Base-by-base conservation (phyloP, 768 basidiomycete genomes). In the Porphyrellus cyaneotinctus region DNA sequence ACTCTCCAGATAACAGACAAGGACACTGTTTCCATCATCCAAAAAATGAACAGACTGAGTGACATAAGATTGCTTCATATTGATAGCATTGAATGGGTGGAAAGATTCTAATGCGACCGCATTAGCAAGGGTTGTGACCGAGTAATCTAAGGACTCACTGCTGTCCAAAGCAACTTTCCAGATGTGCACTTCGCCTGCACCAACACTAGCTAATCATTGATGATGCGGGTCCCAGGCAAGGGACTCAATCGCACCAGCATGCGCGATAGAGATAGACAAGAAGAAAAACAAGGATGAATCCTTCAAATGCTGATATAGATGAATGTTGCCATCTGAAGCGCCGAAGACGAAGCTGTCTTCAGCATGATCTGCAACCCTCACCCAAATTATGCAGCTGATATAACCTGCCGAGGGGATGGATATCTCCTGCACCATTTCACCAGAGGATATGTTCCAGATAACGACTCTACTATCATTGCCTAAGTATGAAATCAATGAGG, bases 1-100 rank as follows among this genome's bases (percentile, higher is more conserved):
- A 26, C 54, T 55, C 33, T 55, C 32, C 1, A 55, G 33, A 18
- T 51, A 55, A 26, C 13, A 51, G 4, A 55, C 54, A 2, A 55
- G 24, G 1, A 56, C 9, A 9, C 45, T 56, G 2, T 13, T 22
- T 1, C 45, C 49, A 30, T 24, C 8, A 15, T 55, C 44, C 4
- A 1, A 32, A 7, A 55, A 51, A 42, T 55, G 49, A 9, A 51
- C 41, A 6, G 28, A 31, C 10, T 10, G 13, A 9, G 28, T 30
- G 6, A 56, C 22, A 22, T 56, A 56, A 2, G 39, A n/a, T 17
- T 52, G 41, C 23, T 45, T 45, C 15, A 38, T 43, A 3, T 10
- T 11, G 7, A 11, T n/a, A 12, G 13, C n/a, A 17, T 15, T 24
- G 20, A 15, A 12, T 6, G 13, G n/a, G 4, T 32, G 4, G 13